Evolutionary conservation across 2,329 filamentous ascomycete genomes (phyloP), one percentile per base, ranked within the genome.

Genomic region (Didymella pinodella): DNA sequence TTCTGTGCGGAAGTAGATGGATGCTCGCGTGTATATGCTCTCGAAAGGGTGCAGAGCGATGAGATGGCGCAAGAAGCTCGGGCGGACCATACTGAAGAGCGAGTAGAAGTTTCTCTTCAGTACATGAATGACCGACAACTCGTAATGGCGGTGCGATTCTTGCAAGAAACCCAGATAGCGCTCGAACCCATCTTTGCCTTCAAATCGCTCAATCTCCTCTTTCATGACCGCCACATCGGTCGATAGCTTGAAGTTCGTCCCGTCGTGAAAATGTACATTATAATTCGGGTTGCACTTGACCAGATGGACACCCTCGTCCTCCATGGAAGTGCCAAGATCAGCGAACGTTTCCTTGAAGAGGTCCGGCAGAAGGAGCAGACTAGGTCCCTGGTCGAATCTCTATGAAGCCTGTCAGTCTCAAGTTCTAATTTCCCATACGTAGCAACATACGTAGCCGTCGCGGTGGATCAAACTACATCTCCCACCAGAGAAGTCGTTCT

Each of bases 361-460:
- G 54, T 85, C 84, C 2, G 90, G 90, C 6, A 92, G 85, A 0
- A 93, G 82, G 18, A 92, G 83, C 3, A 92, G 83, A 0, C 89
- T 92, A 0, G 90, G 90, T 0, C 90, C 90, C 79, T 92, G 89
- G 70, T 93, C 90, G 78, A 92, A 92, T 57, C 90, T 81, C 79
- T 83, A 60, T 34, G 43, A 38, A 8, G 29, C 11, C 25, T 41
- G 54, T 57, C 14, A 63, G 38, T 48, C 10, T 44, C 54, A 34
- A 58, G 53, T 10, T 32, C 43, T 16, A 16, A 2, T 41, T 44
- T 28, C 28, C 7, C 18, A 18, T 32, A 25, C n/a, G 10, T 25
- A 34, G 51, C 10, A 36, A 46, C 76, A 48, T 68, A 82, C 86
- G 74, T 87, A 86, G 54, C 85, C 86, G 47, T 85, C 78, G 58